Evolutionary conservation across 805 yeast genomes (phyloP).

Genomic region (Ogataea henricii): DNA sequence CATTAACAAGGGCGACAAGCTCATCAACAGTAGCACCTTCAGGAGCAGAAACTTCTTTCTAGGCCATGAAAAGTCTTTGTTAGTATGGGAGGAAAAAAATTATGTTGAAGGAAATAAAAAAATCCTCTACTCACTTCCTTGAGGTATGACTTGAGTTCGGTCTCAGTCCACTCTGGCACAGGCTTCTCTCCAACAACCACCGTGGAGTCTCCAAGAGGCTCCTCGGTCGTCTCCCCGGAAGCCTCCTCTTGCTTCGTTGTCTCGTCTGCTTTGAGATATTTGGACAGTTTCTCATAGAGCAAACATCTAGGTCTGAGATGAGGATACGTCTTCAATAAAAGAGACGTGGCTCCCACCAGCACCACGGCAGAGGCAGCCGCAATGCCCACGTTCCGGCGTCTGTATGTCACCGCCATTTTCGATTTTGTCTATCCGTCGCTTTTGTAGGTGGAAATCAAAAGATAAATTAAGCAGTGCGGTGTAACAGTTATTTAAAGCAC

Average conservation of each 20-base stretch:
- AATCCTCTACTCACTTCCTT: conserved; percentile 38
- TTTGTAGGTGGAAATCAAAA: background rate
- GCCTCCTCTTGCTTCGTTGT: conserved; percentile 2
- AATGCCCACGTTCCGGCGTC: conserved; percentile 33
- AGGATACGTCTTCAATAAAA: conserved; percentile 52
- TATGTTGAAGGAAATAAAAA: background rate
- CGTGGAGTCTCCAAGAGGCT: conserved; percentile 25
- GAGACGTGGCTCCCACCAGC: conserved; percentile 43
- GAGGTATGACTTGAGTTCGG: conserved; percentile 39
- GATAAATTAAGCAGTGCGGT: background rate
- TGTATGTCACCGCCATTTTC: conserved; percentile 20
- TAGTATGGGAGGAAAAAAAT: conserved; percentile 7
- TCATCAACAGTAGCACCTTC: conserved; percentile 46
- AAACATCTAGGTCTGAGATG: conserved; percentile 37
- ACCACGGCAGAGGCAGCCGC: conserved; percentile 47
- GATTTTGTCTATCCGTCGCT: background rate
- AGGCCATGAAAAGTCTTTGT: conserved; percentile 11
- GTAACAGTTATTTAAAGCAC: background rate
- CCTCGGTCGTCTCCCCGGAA: conserved; percentile 7
- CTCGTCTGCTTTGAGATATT: conserved; percentile 6
- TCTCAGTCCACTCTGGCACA: conserved; percentile 37
- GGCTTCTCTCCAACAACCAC: conserved; percentile 28
- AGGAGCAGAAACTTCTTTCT: conserved; percentile 51
- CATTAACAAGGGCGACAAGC: conserved; percentile 49
- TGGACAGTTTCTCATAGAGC: conserved; percentile 7